phyloP scores from a whole-genome alignment of 176 grass and related monocot genomes.

The Areca catechu region DNA sequence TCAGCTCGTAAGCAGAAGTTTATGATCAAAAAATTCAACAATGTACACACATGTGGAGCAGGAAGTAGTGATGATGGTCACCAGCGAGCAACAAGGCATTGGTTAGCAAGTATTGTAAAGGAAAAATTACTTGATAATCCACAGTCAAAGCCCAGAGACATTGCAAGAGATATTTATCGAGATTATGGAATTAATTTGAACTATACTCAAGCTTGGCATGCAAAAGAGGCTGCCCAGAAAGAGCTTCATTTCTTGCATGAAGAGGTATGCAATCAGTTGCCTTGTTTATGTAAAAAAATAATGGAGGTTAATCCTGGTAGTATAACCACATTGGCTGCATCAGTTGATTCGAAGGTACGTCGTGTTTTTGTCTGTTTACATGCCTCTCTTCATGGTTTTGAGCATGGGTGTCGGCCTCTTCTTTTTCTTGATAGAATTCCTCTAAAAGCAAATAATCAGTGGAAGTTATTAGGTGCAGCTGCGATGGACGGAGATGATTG shows the following conservation, averaged over 20 bases:
- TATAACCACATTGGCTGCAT: constrained; percentile 54
- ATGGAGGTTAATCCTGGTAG: constrained; percentile 86
- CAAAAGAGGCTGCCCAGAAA: constrained; percentile 77
- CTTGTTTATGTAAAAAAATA: constrained; percentile 77
- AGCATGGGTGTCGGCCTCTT: constrained; percentile 70
- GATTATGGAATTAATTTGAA: constrained; percentile 73
- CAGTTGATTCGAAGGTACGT: constrained; percentile 76
- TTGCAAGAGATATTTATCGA: constrained; percentile 75
- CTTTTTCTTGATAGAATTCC: constrained; percentile 95
- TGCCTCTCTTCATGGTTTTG: constrained; percentile 84
- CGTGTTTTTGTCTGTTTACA: constrained; percentile 90
- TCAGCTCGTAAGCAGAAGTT: constrained; percentile 89
- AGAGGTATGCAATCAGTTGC: constrained; percentile 81
- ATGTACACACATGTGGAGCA: constrained; percentile 82
- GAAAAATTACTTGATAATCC: constrained; percentile 80
- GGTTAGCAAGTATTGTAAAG: constrained; percentile 90
- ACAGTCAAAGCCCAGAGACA: constrained; percentile 70
- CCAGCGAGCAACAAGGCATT: constrained; percentile 74
- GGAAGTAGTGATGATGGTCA: constrained; percentile 62
- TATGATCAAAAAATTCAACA: constrained; percentile 90
- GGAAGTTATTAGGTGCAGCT: constrained; percentile 71
- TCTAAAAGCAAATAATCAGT: constrained; percentile 80
- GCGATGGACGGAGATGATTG: constrained; percentile 80
- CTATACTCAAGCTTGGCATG: constrained; percentile 93
- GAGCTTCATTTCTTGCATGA: constrained; percentile 75